Evolutionary conservation across 371 early-diverging fungal species (phyloP).

Genomic region (Circinella minor): DNA sequence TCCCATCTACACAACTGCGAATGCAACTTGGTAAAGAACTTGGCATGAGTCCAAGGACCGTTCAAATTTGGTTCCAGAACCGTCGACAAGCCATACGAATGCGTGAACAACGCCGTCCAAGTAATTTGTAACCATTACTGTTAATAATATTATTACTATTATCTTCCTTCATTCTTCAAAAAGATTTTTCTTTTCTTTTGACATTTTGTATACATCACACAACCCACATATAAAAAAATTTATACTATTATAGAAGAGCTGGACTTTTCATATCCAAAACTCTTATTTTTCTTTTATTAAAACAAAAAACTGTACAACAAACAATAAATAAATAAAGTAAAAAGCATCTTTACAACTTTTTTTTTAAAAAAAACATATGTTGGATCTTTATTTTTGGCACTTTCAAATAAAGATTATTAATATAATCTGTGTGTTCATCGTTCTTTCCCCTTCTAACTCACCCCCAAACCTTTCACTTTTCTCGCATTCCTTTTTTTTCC

Average conservation of each 20-base stretch:
- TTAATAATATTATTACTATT: too few species aligned
- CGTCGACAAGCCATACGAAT: conserved; percentile 70
- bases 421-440: too few species aligned
- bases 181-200: background rate
- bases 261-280: background rate
- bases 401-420: too few species aligned
- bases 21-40: conserved; percentile 13
- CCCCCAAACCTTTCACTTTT: too few species aligned
- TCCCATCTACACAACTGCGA: conserved; percentile 14
- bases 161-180: background rate
- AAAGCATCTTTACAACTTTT: too few species aligned
- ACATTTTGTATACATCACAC: too few species aligned
- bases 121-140: background rate
- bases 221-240: background rate
- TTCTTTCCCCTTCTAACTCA: too few species aligned
- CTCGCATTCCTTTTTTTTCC: too few species aligned
- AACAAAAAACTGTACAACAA: background rate
- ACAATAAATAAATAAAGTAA: too few species aligned
- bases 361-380: too few species aligned
- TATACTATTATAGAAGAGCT: background rate
- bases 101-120: conserved; percentile 35
- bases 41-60: conserved; percentile 28
- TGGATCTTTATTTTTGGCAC: too few species aligned
- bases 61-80: conserved; percentile 97
- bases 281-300: too few species aligned